Evolutionary conservation across 2,329 filamentous ascomycete species (phyloP), one percentile per base, ranked within the genome.

Genomic region (Aspergillus novofumigatus): DNA sequence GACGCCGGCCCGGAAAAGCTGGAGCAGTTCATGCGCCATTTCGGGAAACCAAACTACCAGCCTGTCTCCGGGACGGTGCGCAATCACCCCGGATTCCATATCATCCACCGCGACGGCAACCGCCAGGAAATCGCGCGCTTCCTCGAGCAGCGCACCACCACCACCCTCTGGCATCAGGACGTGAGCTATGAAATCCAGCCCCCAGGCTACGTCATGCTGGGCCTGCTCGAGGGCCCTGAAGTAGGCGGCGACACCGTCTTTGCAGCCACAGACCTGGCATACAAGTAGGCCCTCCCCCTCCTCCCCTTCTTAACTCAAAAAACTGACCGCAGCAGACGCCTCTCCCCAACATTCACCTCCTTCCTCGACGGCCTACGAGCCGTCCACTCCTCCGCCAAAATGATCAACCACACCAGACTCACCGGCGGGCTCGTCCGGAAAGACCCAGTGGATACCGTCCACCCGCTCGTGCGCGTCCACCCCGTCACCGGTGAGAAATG

Each of bases 271-370:
- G 74, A 76, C 54, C 68, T 75, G 54, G 77, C 78, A 6, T 80
- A 80, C 64, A 73, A 76, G 65, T 75, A 65, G 60, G 69, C 69
- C 9, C 63, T 61, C 7, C 4, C 1, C 6, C n/a, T 1, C 41
- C 8, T 9, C 8, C 35, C 9, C n/a, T 25, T 3, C 10, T 6
- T 6, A 32, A n/a, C 35, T 8, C 38, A 42, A 42, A 35, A 49
- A 1, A n/a, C 38, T 48, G 21, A 48, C 49, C 29, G 29, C 28
- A 21, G 3, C 51, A 71, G 68, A 55, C 69, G 71, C n/a, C 67
- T 85, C 76, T 60, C 83, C 72, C 54, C 84, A 75, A 64, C 83
- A 78, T 57, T 81, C 77, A 3, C 81, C 59, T 67, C 49, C 28
- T 73, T 60, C 58, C 69, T 67, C 44, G 74, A 66, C 58, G 66